Conservation (phyloP, 495 filamentous ascomycete species). For the Neurospora sp. region DNA sequence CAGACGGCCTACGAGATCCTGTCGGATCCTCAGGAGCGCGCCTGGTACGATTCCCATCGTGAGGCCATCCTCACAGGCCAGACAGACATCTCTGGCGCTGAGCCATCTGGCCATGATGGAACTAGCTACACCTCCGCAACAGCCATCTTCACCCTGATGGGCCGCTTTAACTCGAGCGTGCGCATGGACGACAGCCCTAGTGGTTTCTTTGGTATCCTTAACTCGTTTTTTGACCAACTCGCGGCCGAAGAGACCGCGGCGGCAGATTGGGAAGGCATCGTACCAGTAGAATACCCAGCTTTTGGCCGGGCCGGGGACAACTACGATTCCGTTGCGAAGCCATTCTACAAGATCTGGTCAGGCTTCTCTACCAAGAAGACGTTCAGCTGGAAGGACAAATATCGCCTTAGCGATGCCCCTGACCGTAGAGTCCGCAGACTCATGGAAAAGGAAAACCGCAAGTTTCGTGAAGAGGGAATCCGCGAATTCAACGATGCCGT, state of each 20-base stretch:
- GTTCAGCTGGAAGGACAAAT: conserved; percentile 83
- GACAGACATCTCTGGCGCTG: conserved; percentile 33
- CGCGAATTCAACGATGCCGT: conserved; percentile 91
- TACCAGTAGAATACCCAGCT: conserved; percentile 54
- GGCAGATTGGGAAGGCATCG: conserved; percentile 52
- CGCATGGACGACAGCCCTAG: conserved; percentile 63
- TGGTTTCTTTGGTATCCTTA: conserved; percentile 76
- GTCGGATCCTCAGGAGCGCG: conserved; percentile 87
- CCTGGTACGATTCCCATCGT: conserved; percentile 95
- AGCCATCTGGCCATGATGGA: conserved; percentile 48
- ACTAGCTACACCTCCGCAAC: conserved; percentile 62
- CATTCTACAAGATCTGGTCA: conserved; percentile 76
- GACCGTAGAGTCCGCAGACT: conserved; percentile 72
- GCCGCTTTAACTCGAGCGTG: conserved; percentile 64
- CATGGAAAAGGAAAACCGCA: conserved; percentile 94
- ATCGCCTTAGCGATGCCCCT: conserved; percentile 72
- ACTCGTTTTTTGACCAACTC: conserved; percentile 65
- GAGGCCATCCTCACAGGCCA: conserved; percentile 66
- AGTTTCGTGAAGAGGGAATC: conserved; percentile 68
- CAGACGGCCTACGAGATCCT: conserved; percentile 92
- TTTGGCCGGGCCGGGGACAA: conserved; percentile 64
- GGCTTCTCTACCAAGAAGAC: conserved; percentile 74
- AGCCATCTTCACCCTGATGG: conserved; percentile 63
- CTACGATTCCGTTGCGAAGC: conserved; percentile 60
- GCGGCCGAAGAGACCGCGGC: conserved; percentile 71